Evolutionary conservation across 2,329 filamentous ascomycete genomes (phyloP).

Genomic region (Penicillium sp.): DNA sequence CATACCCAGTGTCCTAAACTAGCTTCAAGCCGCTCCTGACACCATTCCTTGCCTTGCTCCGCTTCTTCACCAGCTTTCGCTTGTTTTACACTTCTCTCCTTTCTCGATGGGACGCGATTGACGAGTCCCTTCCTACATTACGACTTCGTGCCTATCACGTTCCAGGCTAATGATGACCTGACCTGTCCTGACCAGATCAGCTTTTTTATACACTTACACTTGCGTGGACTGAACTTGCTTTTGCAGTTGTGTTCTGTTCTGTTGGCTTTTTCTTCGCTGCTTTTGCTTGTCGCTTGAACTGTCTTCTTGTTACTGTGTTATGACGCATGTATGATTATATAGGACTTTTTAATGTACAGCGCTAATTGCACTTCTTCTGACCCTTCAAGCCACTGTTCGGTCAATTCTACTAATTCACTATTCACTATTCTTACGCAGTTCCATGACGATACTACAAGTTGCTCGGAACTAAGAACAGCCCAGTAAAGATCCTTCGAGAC

Average conservation of each 20-base stretch:
- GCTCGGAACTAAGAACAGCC: too few relatives aligned
- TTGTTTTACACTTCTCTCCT: neutral
- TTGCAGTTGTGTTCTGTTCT: neutral
- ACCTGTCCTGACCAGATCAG: neutral
- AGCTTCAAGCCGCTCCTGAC: too few relatives aligned
- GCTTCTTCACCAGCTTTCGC: neutral
- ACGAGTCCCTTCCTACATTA: neutral
- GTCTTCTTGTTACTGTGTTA: neutral
- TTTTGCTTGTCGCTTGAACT: neutral
- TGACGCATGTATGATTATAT: slow-evolving; percentile 16
- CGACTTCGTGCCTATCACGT: neutral
- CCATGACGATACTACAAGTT: too few relatives aligned
- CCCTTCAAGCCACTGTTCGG: too few relatives aligned
- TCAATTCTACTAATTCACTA: too few relatives aligned
- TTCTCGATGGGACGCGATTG: neutral
- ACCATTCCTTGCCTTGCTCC: neutral
- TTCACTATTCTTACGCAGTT: too few relatives aligned
- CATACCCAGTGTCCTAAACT: too few relatives aligned
- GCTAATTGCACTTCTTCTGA: neutral
- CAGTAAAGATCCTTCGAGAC: too few relatives aligned
- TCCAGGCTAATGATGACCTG: neutral
- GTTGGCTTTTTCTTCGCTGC: neutral
- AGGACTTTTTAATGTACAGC: slow-evolving; percentile 18
- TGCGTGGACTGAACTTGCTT: neutral
- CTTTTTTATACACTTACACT: neutral